Evolutionary conservation across 768 basidiomycete species (phyloP).

Genomic region (Russula brevipes): DNA sequence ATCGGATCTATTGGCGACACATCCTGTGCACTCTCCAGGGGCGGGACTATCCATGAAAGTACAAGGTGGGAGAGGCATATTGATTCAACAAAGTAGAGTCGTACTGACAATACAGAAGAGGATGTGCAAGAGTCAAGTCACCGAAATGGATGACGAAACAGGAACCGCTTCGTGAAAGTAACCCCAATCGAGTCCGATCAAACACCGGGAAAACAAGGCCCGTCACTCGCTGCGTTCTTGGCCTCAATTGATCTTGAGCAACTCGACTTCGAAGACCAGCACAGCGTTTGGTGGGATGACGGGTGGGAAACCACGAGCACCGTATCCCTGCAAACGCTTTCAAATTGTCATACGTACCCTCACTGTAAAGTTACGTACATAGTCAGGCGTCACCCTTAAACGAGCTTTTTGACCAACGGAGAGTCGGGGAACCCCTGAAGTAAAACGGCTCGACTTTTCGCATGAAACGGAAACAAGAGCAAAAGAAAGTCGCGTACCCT

Average conservation of each 20-base stretch:
- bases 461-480: neutral
- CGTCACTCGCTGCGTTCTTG: constrained; percentile 1
- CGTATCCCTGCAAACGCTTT: constrained; percentile 53
- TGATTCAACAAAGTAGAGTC: neutral
- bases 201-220: constrained; percentile 11
- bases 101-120: constrained; percentile 22
- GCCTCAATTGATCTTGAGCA: constrained; percentile 58
- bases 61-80: constrained; percentile 1
- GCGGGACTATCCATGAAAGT: constrained; percentile 1
- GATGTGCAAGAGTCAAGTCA: constrained; percentile 17
- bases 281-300: constrained; percentile 73
- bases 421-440: constrained; percentile 66
- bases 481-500: constrained; percentile 46
- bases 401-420: constrained; percentile 71
- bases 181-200: constrained; percentile 20
- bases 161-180: constrained; percentile 8
- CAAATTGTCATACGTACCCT: constrained; percentile 7
- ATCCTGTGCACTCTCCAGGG: neutral
- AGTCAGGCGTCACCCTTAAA: constrained; percentile 69
- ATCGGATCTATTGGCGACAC: neutral
- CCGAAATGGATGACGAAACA: constrained; percentile 19
- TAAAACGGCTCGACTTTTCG: constrained; percentile 14
- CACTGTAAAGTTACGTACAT: constrained; percentile 43
- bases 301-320: constrained; percentile 67
- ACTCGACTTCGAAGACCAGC: constrained; percentile 79